Percentiles rank a stretch among this genome's conserved stretches.
phyloP scores from a whole-genome alignment of 1,139 yeast species.

The Geotrichum bryndzae region DNA sequence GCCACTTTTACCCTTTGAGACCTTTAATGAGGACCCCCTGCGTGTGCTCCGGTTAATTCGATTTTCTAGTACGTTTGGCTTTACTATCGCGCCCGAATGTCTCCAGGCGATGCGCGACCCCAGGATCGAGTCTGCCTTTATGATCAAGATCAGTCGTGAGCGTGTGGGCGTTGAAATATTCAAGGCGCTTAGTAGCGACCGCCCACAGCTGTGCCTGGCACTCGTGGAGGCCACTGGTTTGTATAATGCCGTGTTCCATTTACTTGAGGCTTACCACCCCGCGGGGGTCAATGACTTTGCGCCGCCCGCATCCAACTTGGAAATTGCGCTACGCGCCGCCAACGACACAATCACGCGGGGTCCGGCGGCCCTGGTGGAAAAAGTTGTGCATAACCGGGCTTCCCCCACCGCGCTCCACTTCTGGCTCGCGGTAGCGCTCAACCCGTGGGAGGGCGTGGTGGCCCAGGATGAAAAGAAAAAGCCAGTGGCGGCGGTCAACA shows the following conservation, averaged over 20 bases:
- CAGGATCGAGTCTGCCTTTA: constrained; percentile 53
- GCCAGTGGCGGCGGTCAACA: constrained; percentile 34
- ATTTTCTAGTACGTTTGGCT: constrained; percentile 76
- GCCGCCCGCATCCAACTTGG: background rate
- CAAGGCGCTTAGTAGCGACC: constrained; percentile 60
- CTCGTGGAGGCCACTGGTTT: constrained; percentile 52
- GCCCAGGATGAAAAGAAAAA: constrained; percentile 39
- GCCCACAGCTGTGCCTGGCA: constrained; percentile 60
- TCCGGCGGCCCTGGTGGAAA: background rate
- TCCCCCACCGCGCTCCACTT: constrained; percentile 3
- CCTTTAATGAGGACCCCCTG: constrained; percentile 90
- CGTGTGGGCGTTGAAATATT: constrained; percentile 82
- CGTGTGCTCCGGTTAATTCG: constrained; percentile 78
- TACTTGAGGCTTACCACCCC: constrained; percentile 12
- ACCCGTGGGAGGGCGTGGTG: constrained; percentile 44
- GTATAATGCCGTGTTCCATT: constrained; percentile 52
- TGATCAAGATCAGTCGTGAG: constrained; percentile 77
- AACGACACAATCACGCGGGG: background rate
- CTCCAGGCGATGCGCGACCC: constrained; percentile 58
- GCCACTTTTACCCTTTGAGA: constrained; percentile 75
- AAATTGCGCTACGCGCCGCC: background rate
- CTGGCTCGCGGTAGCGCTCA: constrained; percentile 30
- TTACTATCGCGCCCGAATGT: constrained; percentile 55
- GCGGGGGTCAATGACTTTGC: background rate
- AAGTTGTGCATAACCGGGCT: background rate